These are phyloP conservation scores for Phytopythium montanum DNA, from an alignment of 352 stramenopile species.

Conservation along the genomic window DNA sequence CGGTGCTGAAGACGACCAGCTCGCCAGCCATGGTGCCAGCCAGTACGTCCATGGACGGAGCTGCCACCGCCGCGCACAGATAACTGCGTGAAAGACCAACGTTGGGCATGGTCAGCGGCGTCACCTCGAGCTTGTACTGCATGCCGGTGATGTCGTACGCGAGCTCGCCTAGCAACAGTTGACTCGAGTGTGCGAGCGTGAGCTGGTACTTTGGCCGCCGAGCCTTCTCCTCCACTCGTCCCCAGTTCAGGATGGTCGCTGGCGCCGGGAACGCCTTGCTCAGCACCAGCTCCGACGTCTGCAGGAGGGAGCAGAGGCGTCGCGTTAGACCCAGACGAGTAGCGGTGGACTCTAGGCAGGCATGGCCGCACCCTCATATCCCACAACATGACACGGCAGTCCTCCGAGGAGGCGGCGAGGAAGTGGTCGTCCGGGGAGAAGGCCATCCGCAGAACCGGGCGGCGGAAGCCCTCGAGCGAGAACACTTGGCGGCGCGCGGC, in stretches of 20 bases:
- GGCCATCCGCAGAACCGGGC: slow-evolving; percentile 55
- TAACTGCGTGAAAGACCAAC: slow-evolving; percentile 67
- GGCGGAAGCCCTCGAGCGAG: slow-evolving; percentile 52
- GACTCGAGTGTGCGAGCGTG: slow-evolving; percentile 62
- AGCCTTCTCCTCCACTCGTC: slow-evolving; percentile 58
- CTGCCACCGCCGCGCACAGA: slow-evolving; percentile 57
- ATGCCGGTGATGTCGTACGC: slow-evolving; percentile 74
- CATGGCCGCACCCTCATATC: slow-evolving; percentile 50
- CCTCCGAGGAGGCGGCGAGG: slow-evolving; percentile 57
- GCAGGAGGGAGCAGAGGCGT: slow-evolving; percentile 2
- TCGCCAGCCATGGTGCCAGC: slow-evolving; percentile 71
- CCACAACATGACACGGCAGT: slow-evolving; percentile 69
- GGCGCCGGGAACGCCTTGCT: slow-evolving; percentile 60
- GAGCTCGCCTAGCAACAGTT: slow-evolving; percentile 55
- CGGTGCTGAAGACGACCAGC: slow-evolving; percentile 84
- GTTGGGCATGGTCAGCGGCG: slow-evolving; percentile 64
- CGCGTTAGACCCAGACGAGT: not conserved
- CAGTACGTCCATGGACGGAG: slow-evolving; percentile 49
- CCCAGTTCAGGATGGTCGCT: slow-evolving; percentile 71
- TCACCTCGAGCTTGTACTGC: slow-evolving; percentile 77
- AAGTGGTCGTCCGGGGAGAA: slow-evolving; percentile 82
- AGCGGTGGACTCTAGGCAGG: not conserved
- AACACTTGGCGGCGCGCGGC: slow-evolving; percentile 38
- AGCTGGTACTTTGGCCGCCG: slow-evolving; percentile 65
- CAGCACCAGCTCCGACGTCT: slow-evolving; percentile 72